Evolutionary conservation across 768 basidiomycete species (phyloP), one percentile per base, ranked within the genome.

Genomic region (Mrakia gelida): DNA sequence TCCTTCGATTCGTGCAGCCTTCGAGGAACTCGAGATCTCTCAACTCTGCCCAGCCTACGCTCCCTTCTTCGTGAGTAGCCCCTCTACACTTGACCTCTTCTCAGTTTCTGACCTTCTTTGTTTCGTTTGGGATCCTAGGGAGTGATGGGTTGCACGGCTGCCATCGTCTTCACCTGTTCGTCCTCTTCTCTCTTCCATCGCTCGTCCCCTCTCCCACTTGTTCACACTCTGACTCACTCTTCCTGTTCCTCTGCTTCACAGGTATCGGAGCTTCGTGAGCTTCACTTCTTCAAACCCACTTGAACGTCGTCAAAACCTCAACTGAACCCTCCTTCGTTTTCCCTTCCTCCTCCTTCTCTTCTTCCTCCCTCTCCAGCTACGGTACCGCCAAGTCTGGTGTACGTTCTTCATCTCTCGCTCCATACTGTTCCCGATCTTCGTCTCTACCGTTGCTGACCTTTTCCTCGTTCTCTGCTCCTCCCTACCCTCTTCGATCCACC

Each of bases 331-430:
- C 62, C 75, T 59, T 28, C 49, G n/a, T 30, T 16, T 63, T 52
- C 49, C 61, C 41, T 45, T 23, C 28, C 13, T 61, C 49, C 43
- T 79, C 16, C 56, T 26, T 54, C 61, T 38, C 70, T 41, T 32
- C 52, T 21, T 41, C 54, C 43, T 26, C 23, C 6, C 63, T 28
- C 32, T 23, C 26, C 81, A 96, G 94, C 87, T 98, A 99, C 87
- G 97, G 97, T 80, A 98, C 96, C 67, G 95, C 97, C 84, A 99
- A 98, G 87, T 97, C 97, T 82, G 97, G 97, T 83, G 97, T 87
- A 71, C 82, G 83, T 78, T 28, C 38, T 21, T 52, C 16, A 9
- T 73, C 45, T 52, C 23, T 68, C 41, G 10, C 41, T 32, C 26
- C 7, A 21, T 56, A 8, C 16, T 18, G 16, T 6, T 43, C 45